phyloP scores from a whole-genome alignment of 495 filamentous ascomycete species.

The Xylaria grammica region DNA sequence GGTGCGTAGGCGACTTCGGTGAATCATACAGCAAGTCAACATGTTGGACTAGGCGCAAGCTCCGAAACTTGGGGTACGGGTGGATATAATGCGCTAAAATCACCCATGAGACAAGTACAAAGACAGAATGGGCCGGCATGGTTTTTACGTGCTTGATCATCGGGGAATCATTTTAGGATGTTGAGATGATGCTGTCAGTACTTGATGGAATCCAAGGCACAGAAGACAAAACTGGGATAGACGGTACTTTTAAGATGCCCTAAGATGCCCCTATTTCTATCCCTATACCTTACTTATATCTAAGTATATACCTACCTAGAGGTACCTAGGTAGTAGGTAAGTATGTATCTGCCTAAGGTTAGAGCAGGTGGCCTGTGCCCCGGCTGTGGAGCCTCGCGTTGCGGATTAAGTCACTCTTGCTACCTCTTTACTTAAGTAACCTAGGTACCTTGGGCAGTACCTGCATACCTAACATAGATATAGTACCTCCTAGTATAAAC shows the following conservation, averaged over 20 bases:
- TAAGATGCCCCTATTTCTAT: too few relatives aligned
- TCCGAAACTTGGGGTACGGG: neutral
- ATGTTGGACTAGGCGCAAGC: too few relatives aligned
- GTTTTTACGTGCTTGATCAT: neutral
- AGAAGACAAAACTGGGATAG: neutral
- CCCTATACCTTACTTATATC: too few relatives aligned
- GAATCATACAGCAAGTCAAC: neutral
- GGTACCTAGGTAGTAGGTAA: too few relatives aligned
- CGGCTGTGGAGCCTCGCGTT: neutral
- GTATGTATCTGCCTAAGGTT: too few relatives aligned
- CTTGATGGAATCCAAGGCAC: neutral
- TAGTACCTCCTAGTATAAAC: too few relatives aligned
- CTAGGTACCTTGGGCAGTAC: too few relatives aligned
- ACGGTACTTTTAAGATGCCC: too few relatives aligned
- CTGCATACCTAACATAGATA: too few relatives aligned
- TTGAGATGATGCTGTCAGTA: neutral
- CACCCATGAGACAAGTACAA: neutral
- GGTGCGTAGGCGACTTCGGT: neutral
- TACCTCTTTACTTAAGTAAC: too few relatives aligned
- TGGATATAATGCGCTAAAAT: neutral
- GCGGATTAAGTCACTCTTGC: neutral
- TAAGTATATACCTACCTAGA: too few relatives aligned
- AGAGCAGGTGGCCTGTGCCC: constrained; percentile 12
- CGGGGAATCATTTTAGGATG: neutral
- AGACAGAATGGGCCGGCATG: neutral